These are phyloP conservation scores for Erodium trifolium DNA, from an alignment of 441 rosid genomes.

Conservation along the genomic window DNA sequence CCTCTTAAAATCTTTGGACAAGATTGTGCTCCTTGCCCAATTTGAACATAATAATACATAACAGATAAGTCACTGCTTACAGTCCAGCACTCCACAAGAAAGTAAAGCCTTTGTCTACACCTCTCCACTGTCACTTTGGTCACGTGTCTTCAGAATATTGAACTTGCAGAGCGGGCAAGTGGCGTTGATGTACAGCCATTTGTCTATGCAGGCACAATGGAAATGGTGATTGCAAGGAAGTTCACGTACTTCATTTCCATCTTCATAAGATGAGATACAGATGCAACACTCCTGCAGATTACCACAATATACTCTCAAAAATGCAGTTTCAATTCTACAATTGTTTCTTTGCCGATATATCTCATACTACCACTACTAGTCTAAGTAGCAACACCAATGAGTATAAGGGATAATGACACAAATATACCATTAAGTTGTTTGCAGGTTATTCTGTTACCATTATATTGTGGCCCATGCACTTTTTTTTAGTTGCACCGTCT, in stretches of 20 bases:
- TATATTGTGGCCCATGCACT: no score
- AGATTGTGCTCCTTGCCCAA: no score
- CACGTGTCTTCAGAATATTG: slow-evolving; percentile 41
- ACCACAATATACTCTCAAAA: background rate
- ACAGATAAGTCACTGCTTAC: background rate
- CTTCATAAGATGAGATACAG: slow-evolving; percentile 51
- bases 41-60: background rate
- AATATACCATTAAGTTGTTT: no score
- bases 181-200: slow-evolving; percentile 53
- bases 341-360: no score
- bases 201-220: slow-evolving; percentile 50
- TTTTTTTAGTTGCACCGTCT: no score
- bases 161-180: slow-evolving; percentile 70
- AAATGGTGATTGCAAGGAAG: slow-evolving; percentile 63
- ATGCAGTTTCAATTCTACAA: no score
- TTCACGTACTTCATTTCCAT: slow-evolving; percentile 42
- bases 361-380: no score
- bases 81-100: background rate
- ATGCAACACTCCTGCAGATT: slow-evolving; percentile 54
- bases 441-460: no score
- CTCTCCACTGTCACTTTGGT: slow-evolving; percentile 28
- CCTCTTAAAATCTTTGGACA: no score
- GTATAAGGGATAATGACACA: no score
- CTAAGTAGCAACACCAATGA: no score
- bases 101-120: background rate